Conservation (phyloP, 805 yeast species). For the Candida glaebosa region DNA sequence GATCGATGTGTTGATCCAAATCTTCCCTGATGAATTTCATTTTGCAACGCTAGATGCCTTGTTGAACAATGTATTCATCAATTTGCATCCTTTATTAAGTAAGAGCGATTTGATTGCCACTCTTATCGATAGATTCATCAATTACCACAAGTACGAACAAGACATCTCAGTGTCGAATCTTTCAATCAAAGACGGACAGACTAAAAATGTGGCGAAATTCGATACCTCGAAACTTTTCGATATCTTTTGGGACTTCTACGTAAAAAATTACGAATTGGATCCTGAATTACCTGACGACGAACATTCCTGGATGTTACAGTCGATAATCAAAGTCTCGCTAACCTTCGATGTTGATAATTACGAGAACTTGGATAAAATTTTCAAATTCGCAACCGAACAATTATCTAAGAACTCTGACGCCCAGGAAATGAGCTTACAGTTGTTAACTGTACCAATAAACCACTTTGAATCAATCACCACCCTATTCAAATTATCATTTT, state of each 20-base stretch:
- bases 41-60: constrained; percentile 65
- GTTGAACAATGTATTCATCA: constrained; percentile 56
- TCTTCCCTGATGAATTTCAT: constrained; percentile 92
- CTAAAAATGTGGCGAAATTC: constrained; percentile 12
- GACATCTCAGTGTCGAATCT: constrained; percentile 6
- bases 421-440: constrained; percentile 40
- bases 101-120: constrained; percentile 64
- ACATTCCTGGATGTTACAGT: constrained; percentile 58
- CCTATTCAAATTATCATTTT: constrained; percentile 46
- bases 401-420: constrained; percentile 18
- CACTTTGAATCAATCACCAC: constrained; percentile 37
- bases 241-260: constrained; percentile 64
- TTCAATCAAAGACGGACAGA: constrained; percentile 5
- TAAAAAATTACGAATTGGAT: constrained; percentile 50
- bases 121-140: constrained; percentile 67
- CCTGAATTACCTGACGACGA: constrained; percentile 70
- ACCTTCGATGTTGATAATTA: constrained; percentile 62
- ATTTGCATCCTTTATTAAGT: constrained; percentile 68
- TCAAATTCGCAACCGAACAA: constrained; percentile 49
- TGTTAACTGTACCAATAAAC: constrained; percentile 49
- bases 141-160: constrained; percentile 33
- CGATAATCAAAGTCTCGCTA: constrained; percentile 62
- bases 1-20: constrained; percentile 87
- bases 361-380: constrained; percentile 59
- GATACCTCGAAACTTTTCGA: constrained; percentile 44